Evolutionary conservation across 148 eudicot species (phyloP).

Genomic region (Amaranthus palmeri): DNA sequence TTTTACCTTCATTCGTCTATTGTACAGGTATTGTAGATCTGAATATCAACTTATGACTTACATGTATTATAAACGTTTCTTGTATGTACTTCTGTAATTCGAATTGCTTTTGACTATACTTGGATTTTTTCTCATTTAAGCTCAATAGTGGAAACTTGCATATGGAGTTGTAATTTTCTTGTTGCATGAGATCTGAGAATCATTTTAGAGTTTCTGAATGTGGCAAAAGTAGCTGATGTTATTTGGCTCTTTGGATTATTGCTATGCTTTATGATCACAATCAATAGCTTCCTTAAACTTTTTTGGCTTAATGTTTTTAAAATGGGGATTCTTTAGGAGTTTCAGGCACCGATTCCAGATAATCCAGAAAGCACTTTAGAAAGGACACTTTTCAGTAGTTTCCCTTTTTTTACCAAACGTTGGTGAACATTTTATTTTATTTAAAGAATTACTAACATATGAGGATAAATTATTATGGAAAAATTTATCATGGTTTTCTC

Average conservation of each 20-base stretch:
- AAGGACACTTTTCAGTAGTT: not conserved
- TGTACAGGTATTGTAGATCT: constrained; percentile 55
- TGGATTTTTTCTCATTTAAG: not conserved
- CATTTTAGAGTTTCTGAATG: not conserved
- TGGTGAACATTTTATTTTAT: not conserved
- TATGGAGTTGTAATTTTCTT: not conserved
- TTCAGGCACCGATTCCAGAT: not conserved
- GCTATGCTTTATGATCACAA: not conserved
- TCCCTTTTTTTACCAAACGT: not conserved
- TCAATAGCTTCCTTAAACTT: not conserved
- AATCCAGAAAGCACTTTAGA: not conserved
- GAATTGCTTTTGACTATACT: not conserved
- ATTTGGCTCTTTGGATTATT: not conserved
- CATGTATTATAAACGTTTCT: constrained; percentile 3
- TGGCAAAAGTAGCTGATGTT: not conserved
- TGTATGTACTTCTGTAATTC: not conserved
- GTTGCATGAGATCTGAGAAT: not conserved
- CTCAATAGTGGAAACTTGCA: not conserved
- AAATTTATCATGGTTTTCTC: not conserved
- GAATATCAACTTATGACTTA: constrained; percentile 9
- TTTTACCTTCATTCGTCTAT: constrained; percentile 91
- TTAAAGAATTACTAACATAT: no score
- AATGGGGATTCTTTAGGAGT: not conserved
- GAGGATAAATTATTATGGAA: no score
- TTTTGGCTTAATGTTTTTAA: not conserved